phyloP scores from a whole-genome alignment of 345 rosid species.

The Gossypium raimondii region DNA sequence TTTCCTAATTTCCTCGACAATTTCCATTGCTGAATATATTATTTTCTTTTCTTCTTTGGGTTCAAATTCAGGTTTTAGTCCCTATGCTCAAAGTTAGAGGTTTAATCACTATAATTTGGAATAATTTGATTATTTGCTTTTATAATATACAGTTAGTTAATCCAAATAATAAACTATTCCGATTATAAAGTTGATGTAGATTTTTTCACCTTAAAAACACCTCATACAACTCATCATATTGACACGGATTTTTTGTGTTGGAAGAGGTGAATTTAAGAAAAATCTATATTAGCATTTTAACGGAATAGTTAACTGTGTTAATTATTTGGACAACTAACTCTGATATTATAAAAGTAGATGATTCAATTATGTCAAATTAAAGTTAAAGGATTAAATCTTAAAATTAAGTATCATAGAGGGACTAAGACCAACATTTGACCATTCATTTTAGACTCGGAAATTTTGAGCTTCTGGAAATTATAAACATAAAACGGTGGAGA shows the following conservation, averaged over 20 bases:
- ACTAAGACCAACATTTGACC: neutral
- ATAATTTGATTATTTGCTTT: neutral
- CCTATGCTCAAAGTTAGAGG: neutral
- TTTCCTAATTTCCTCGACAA: conserved; percentile 62
- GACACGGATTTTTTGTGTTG: no score
- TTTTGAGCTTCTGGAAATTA: neutral
- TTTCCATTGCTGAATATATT: conserved; percentile 54
- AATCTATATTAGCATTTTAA: no score
- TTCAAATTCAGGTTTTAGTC: neutral
- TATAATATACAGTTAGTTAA: neutral
- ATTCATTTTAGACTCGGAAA: no score
- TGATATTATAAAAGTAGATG: neutral
- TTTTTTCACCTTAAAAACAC: no score
- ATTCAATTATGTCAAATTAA: no score
- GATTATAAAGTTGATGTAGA: no score
- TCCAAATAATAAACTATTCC: no score
- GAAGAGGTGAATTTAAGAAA: no score
- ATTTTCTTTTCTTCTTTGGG: neutral
- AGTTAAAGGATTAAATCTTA: no score
- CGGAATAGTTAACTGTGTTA: neutral
- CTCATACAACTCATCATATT: no score
- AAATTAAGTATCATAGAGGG: neutral
- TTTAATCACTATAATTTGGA: neutral
- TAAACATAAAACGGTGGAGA: neutral
- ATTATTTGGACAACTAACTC: neutral